Evolutionary conservation across 2,329 filamentous ascomycete genomes (phyloP), one percentile per base, ranked within the genome.

Genomic region (Kalaharituber pfeilii): DNA sequence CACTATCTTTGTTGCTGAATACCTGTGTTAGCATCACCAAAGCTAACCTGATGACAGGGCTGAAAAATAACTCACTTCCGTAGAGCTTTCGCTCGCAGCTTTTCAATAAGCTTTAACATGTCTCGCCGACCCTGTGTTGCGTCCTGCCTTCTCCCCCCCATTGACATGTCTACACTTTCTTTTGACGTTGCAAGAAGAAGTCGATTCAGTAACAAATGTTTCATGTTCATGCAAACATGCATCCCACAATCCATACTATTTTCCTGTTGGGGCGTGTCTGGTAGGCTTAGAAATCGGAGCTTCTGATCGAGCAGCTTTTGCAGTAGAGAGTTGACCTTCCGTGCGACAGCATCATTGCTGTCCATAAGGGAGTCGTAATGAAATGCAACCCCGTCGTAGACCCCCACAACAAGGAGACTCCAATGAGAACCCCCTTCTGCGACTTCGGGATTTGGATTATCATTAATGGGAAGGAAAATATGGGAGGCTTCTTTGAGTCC

Each of bases 201-300:
- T 55, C 85, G 75, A 69, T 87, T 88, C 51, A 95, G 73, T 18
- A 98, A 75, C n/a, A 98, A 71, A 69, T 95, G 84, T 50, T 87
- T 80, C 88, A 98, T 98, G 58, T 89, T 76, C 60, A 96, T 77
- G 68, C 91, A 96, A 2, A 98, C 91, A 67, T 88, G 96, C 0
- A 98, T 86, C 18, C 91, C 91, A 63, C 91, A 98, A 69, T 98
- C 91, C 65, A 79, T 89, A 25, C 84, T 80, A 62, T 96, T 96
- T 62, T 88, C 82, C 68, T 98, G 91, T 64, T 93, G 84, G 0
- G 91, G 91, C 8, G 80, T 83, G 65, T 96, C 89, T 0, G 82
- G 47, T 28, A 50, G 47, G 15, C 27, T 15, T 13, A 22, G 13
- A 22, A 47, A 47, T 25, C 18, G 24, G 2, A 47, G n/a, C 24